Percentiles rank a stretch among this genome's conserved stretches.
phyloP scores from a whole-genome alignment of 352 stramenopile species.

The Peronospora farinosa region DNA sequence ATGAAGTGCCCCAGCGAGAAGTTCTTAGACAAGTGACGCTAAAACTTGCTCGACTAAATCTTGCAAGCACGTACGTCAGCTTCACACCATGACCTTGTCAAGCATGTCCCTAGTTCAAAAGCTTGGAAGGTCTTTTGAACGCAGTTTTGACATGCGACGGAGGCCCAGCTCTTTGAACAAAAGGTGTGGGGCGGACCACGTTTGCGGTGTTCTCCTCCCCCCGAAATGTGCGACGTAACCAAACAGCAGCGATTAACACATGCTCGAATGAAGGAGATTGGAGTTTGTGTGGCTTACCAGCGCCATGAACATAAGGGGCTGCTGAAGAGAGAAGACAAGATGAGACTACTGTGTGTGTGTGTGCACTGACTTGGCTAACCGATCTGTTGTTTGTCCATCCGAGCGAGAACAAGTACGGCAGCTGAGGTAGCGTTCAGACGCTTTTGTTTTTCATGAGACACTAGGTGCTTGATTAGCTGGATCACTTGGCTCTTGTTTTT shows the following conservation, averaged over 20 bases:
- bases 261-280: slow-evolving; percentile 17
- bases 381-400: not conserved
- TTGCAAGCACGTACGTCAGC: too few relatives aligned
- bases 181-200: slow-evolving; percentile 25
- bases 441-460: slow-evolving; percentile 8
- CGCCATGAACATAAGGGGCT: slow-evolving; percentile 20
- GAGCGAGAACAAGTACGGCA: too few relatives aligned
- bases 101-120: slow-evolving; percentile 13
- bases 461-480: slow-evolving; percentile 15
- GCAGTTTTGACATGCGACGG: slow-evolving; percentile 25
- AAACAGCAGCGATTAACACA: slow-evolving; percentile 20
- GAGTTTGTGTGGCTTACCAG: slow-evolving; percentile 20
- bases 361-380: too few relatives aligned
- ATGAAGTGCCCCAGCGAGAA: too few relatives aligned
- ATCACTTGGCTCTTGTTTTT: too few relatives aligned
- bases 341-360: too few relatives aligned
- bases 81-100: too few relatives aligned
- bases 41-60: slow-evolving; percentile 11
- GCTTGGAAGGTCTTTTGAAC: slow-evolving; percentile 5
- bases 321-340: too few relatives aligned
- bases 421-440: slow-evolving; percentile 2
- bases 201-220: slow-evolving; percentile 5
- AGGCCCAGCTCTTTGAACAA: slow-evolving; percentile 12
- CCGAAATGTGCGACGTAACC: slow-evolving; percentile 17
- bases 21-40: too few relatives aligned